Evolutionary conservation across 2,329 filamentous ascomycete genomes (phyloP).

Genomic region (Talaromyces amestolkiae): DNA sequence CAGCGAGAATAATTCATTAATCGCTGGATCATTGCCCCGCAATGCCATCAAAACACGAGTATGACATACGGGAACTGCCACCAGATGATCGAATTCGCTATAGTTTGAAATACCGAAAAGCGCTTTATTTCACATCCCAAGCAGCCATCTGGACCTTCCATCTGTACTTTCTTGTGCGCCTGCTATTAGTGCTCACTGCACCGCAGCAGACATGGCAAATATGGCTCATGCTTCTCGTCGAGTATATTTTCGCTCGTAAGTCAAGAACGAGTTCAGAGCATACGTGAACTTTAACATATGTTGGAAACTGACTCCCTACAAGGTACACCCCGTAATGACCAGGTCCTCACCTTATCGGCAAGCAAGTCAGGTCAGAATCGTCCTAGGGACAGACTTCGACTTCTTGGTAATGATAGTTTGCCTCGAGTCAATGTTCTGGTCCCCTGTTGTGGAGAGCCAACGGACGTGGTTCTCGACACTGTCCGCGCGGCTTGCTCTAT

Average conservation of each 20-base stretch:
- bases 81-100: constrained; percentile 1
- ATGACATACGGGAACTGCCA: not conserved
- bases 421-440: constrained; percentile 56
- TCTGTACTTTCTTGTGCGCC: constrained; percentile 25
- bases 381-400: constrained; percentile 25
- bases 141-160: not conserved
- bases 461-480: constrained; percentile 58
- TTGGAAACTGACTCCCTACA: not conserved
- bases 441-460: constrained; percentile 58
- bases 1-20: not conserved
- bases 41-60: constrained; percentile 6
- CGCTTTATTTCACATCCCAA: not conserved
- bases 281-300: not conserved
- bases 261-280: not conserved
- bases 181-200: constrained; percentile 19
- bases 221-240: constrained; percentile 29
- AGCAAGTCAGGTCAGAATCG: constrained; percentile 15
- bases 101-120: constrained; percentile 3
- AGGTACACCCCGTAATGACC: constrained; percentile 27
- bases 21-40: not conserved
- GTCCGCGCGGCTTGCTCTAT: constrained; percentile 54
- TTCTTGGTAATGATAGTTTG: constrained; percentile 44
- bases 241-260: constrained; percentile 28
- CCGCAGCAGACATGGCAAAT: constrained; percentile 25
- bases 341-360: constrained; percentile 26